Conservation (phyloP, 208 protist species). For the Acanthamoeba lugdunensis region DNA sequence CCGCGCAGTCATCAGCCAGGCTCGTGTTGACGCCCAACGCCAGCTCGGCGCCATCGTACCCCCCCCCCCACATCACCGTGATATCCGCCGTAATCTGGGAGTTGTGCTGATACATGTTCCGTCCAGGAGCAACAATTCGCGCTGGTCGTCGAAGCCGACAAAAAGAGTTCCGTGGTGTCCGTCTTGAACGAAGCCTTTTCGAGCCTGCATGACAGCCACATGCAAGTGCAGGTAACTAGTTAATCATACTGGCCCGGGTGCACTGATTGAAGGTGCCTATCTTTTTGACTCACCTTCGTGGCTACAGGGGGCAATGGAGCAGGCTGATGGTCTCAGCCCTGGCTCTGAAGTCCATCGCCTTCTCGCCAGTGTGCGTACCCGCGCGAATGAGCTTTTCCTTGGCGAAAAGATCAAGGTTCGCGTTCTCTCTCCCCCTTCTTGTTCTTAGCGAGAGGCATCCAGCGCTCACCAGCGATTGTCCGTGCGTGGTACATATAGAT, state of each 20-base stretch:
- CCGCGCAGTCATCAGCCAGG: neutral
- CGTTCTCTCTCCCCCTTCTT: neutral
- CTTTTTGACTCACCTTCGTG: neutral
- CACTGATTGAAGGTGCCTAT: too few relatives aligned
- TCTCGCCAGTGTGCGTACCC: neutral
- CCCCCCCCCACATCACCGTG: neutral
- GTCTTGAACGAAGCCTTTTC: slow-evolving; percentile 15
- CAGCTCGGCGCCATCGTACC: neutral
- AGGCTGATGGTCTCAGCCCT: neutral
- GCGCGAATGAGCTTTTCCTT: neutral
- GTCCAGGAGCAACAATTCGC: slow-evolving; percentile 52
- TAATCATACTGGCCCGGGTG: neutral
- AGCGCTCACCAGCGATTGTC: neutral
- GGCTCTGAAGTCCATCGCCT: neutral
- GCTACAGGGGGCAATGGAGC: neutral
- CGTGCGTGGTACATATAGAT: neutral
- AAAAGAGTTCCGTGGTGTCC: neutral
- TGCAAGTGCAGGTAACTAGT: slow-evolving; percentile 13
- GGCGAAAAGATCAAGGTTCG: slow-evolving; percentile 40
- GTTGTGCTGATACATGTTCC: neutral
- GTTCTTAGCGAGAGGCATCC: neutral
- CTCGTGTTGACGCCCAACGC: neutral
- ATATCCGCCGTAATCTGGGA: neutral
- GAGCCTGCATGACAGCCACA: neutral
- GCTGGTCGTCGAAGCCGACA: neutral